phyloP scores from a whole-genome alignment of 2,329 filamentous ascomycete species.

The Botryotinia calthae region DNA sequence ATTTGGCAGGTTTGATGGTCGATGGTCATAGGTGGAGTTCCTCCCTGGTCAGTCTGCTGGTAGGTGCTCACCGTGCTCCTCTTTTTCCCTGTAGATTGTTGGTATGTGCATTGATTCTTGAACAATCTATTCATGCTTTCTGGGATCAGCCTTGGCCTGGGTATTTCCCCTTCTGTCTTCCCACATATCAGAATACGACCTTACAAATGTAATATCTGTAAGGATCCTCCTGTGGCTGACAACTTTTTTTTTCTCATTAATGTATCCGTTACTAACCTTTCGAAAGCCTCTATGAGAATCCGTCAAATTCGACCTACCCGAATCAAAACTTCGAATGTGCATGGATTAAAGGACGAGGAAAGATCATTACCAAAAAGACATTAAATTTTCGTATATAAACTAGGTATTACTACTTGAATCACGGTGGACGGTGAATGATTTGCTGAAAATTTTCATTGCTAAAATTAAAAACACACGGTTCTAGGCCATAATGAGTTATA shows the following conservation, averaged over 20 bases:
- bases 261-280: background rate
- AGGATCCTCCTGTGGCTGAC: conserved; percentile 17
- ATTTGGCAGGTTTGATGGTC: conserved; percentile 15
- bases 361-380: conserved; percentile 1
- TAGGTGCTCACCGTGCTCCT: conserved; percentile 13
- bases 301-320: background rate
- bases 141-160: conserved; percentile 21
- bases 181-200: conserved; percentile 9
- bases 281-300: background rate
- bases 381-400: background rate
- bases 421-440: background rate
- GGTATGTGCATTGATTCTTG: conserved; percentile 16
- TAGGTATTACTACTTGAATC: background rate
- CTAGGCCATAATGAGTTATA: conserved; percentile 9
- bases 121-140: conserved; percentile 16
- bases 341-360: background rate
- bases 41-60: conserved; percentile 14
- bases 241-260: background rate
- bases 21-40: conserved; percentile 4
- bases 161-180: conserved; percentile 11
- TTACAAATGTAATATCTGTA: conserved; percentile 9
- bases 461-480: background rate
- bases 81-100: conserved; percentile 5
- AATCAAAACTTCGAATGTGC: background rate
- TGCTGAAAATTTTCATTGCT: background rate